Base-by-base conservation (phyloP, 495 filamentous ascomycete genomes). In the Poronia punctata region DNA sequence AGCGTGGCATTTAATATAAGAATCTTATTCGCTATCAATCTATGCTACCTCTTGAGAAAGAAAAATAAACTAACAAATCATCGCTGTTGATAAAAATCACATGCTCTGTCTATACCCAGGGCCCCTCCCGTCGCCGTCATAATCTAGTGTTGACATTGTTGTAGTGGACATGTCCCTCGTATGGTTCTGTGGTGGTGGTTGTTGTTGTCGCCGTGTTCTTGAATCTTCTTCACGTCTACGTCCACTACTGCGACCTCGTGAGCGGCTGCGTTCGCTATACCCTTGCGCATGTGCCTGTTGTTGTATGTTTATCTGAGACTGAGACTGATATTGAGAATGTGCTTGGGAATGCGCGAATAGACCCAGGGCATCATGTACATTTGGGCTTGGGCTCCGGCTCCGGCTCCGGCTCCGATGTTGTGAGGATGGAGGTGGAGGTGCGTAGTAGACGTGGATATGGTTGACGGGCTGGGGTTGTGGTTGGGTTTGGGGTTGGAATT, bases 361-460 rank as follows among this genome's bases (percentile, higher is more conserved):
- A n/a, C 31, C 31, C 2, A 43, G 22, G 5, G 31, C 40, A 23
- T 43, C 31, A 4, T 20, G 40, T 6, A 34, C 21, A 15, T 20
- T n/a, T 19, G 29, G 7, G 9, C n/a, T 29, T 26, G 39, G n/a
- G 5, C 28, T 22, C 6, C 25, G 22, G 1, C 11, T 39, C 9
- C 10, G 5, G 28, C 5, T 16, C 10, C 5, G 6, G 7, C n/a
- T 31, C 3, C 6, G 28, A 9, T 3, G 12, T 5, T 22, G 27
- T 14, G 38, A 19, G 2, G 38, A 21, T 26, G 38, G 34, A 3
- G 15, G 2, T 9, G 42, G 34, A n/a, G 42, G 34, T 20, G 34
- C 20, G 28, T 45, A 45, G 42, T 45, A 38, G 9, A 45, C 27
- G 42, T 45, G 34, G 42, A 45, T 33, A n/a, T 44, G 40, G 18